Evolutionary conservation across 495 filamentous ascomycete genomes (phyloP).

Genomic region (Neurospora sp.): DNA sequence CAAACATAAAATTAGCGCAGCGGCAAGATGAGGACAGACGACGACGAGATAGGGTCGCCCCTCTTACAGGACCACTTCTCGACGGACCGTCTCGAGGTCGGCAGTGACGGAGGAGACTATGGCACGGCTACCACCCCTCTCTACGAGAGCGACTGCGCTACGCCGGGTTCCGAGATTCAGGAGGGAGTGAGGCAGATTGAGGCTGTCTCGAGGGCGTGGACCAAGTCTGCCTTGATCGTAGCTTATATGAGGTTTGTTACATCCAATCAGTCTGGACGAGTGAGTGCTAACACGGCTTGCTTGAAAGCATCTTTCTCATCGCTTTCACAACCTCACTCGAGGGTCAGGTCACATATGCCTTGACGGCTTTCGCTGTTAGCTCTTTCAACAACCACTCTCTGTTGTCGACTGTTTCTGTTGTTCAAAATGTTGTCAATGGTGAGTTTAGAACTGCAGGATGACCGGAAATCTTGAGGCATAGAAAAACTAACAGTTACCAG

Average conservation of each 20-base stretch:
- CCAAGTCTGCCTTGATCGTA: slow-evolving; percentile 31
- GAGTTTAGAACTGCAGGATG: background rate
- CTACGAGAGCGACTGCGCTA: background rate
- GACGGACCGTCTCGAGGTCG: background rate
- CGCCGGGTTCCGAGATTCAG: slow-evolving; percentile 11
- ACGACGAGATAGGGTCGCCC: background rate
- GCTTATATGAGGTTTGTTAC: slow-evolving; percentile 32
- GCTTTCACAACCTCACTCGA: slow-evolving; percentile 38
- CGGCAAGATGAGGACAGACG: slow-evolving; percentile 4
- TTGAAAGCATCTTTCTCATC: slow-evolving; percentile 28
- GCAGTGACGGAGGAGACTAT: background rate
- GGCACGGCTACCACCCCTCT: background rate
- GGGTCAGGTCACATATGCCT: slow-evolving; percentile 33
- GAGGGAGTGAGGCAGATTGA: slow-evolving; percentile 37
- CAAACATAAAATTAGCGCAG: background rate
- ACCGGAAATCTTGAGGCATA: background rate
- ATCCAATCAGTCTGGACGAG: background rate
- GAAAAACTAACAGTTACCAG: slow-evolving; percentile 6
- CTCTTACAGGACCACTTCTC: slow-evolving; percentile 2
- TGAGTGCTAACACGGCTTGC: background rate
- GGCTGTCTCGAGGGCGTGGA: slow-evolving; percentile 38
- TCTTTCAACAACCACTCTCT: slow-evolving; percentile 49
- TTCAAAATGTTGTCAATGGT: slow-evolving; percentile 42
- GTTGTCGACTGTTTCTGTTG: slow-evolving; percentile 45
- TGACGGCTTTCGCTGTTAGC: slow-evolving; percentile 40